A percentile compares a stretch with the other conserved stretches of the same genome.
phyloP scores from a whole-genome alignment of 202 grass and related monocot species.

The Saccharum hybrid region DNA sequence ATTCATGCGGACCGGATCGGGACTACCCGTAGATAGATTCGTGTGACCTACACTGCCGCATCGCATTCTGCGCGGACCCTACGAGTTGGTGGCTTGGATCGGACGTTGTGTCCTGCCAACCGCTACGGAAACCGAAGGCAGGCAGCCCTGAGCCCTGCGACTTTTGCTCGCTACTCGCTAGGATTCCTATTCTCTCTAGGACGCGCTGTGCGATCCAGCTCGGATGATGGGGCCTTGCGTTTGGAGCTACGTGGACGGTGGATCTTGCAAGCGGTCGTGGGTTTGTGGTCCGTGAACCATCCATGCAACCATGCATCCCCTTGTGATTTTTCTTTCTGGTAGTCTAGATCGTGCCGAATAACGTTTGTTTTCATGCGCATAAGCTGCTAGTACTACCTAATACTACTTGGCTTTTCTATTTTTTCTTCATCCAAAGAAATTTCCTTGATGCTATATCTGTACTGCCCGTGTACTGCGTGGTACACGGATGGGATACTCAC shows the following conservation, averaged over 20 bases:
- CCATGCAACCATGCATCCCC: background rate
- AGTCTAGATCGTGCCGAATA: background rate
- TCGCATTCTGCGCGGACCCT: slow-evolving; percentile 5
- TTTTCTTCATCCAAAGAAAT: background rate
- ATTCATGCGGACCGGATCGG: background rate
- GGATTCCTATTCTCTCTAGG: slow-evolving; percentile 27
- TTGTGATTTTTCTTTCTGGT: slow-evolving; percentile 12
- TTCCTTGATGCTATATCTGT: background rate
- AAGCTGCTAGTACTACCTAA: background rate
- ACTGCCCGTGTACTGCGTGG: background rate
- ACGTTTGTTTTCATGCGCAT: background rate
- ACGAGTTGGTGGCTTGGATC: slow-evolving; percentile 43
- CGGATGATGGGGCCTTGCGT: slow-evolving; percentile 21
- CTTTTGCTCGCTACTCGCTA: slow-evolving; percentile 1
- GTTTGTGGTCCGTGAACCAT: slow-evolving; percentile 35
- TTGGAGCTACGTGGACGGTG: slow-evolving; percentile 43
- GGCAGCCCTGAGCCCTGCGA: background rate
- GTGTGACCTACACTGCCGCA: slow-evolving; percentile 10
- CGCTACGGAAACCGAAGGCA: background rate
- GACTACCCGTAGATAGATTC: slow-evolving; percentile 10
- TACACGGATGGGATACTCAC: background rate
- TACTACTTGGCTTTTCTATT: background rate
- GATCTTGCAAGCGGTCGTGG: background rate
- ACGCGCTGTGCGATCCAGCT: slow-evolving; percentile 25
- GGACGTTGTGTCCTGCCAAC: slow-evolving; percentile 18